Evolutionary conservation across 1,284 basidiomycete genomes (phyloP).

Genomic region (Salmacisia buchloeana): DNA sequence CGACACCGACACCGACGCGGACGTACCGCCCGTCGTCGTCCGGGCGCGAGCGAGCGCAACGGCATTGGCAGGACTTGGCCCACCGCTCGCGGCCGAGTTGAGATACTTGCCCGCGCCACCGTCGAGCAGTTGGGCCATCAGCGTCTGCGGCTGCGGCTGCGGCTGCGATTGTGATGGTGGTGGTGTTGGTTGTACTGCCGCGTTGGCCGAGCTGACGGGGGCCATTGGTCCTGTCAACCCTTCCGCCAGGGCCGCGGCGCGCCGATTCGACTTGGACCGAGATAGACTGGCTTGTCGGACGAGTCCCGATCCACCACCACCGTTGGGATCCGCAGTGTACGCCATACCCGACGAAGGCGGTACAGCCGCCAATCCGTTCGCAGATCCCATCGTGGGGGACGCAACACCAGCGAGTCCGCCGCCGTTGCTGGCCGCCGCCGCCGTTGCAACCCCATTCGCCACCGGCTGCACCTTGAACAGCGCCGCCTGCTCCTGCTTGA

Average conservation of each 20-base stretch:
- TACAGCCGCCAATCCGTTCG: too few species aligned
- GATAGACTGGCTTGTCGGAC: background rate
- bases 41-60: background rate
- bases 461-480: constrained; percentile 30
- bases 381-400: background rate
- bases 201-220: background rate
- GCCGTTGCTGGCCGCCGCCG: background rate
- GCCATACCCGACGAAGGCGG: too few species aligned
- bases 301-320: background rate
- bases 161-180: too few species aligned
- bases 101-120: too few species aligned
- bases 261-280: background rate
- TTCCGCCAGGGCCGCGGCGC: too few species aligned
- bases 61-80: too few species aligned
- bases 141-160: too few species aligned
- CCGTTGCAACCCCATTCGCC: background rate
- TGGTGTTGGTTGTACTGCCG: too few species aligned
- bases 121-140: too few species aligned
- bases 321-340: too few species aligned
- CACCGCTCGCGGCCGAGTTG: too few species aligned
- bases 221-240: background rate
- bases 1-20: background rate
- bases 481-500: constrained; percentile 40
- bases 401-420: background rate
- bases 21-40: background rate